A percentile compares a stretch with the other conserved stretches of the same genome.
Conservation (phyloP, 176 grass and related monocot genomes). For the Oryza rufipogon region DNA sequence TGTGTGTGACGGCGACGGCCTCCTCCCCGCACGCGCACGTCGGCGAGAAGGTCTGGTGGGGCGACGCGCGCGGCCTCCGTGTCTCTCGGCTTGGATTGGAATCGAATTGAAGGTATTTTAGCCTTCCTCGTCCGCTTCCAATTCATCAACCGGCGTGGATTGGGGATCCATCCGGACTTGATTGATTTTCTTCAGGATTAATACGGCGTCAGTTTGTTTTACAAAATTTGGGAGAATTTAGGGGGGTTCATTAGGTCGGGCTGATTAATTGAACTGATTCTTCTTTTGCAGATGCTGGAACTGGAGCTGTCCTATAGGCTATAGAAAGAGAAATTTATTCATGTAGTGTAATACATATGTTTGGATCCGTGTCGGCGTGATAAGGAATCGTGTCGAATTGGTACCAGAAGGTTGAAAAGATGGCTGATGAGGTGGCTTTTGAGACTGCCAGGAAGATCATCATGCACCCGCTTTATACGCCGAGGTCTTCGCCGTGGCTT, state of each 20-base stretch:
- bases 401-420: slow-evolving; percentile 17
- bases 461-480: slow-evolving; percentile 78
- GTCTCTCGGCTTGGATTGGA: neutral
- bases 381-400: slow-evolving; percentile 13
- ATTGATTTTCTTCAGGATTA: neutral
- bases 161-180: neutral
- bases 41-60: neutral
- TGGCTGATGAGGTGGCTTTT: slow-evolving; percentile 50
- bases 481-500: slow-evolving; percentile 86
- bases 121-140: neutral
- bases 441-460: slow-evolving; percentile 84
- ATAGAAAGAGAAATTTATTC: slow-evolving; percentile 11
- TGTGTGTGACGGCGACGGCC: no score
- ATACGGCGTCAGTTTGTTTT: neutral
- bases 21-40: neutral
- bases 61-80: neutral
- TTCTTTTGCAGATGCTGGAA: slow-evolving; percentile 20
- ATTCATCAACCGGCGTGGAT: neutral
- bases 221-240: neutral
- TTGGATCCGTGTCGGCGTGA: neutral
- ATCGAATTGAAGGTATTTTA: neutral
- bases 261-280: neutral
- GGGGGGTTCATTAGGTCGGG: neutral
- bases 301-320: neutral
- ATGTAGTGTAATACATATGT: slow-evolving; percentile 20